These are phyloP conservation scores for Phytopythium sindhum DNA, from an alignment of 352 stramenopile genomes.

Conservation along the genomic window DNA sequence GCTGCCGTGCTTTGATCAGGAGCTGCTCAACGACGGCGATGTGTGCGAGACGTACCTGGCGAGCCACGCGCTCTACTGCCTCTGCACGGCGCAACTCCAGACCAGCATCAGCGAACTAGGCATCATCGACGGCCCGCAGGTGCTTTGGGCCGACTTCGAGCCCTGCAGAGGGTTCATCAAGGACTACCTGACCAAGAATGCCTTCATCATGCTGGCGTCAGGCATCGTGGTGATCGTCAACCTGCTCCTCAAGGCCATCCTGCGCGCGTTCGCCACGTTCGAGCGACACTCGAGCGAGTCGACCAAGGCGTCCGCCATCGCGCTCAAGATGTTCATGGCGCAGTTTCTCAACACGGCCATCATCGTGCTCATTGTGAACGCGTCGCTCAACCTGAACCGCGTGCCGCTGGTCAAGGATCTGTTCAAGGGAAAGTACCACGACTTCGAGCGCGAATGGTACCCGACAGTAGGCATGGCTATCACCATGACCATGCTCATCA, in stretches of 20 bases:
- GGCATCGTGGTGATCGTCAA: slow-evolving; percentile 77
- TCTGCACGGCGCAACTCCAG: slow-evolving; percentile 55
- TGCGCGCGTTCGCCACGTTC: slow-evolving; percentile 64
- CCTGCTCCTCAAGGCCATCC: slow-evolving; percentile 62
- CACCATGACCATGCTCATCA: slow-evolving; percentile 86
- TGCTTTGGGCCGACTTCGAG: slow-evolving; percentile 48
- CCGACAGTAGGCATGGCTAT: slow-evolving; percentile 84
- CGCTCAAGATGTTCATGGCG: slow-evolving; percentile 74
- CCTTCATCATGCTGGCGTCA: slow-evolving; percentile 61
- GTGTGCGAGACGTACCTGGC: slow-evolving; percentile 59
- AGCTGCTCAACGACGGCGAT: slow-evolving; percentile 23
- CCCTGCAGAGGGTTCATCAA: slow-evolving; percentile 67
- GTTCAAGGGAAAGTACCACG: slow-evolving; percentile 71
- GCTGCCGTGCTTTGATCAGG: slow-evolving; percentile 60
- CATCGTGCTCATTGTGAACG: slow-evolving; percentile 80
- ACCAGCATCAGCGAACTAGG: slow-evolving; percentile 43
- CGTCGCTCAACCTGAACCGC: slow-evolving; percentile 33
- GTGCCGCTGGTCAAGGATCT: slow-evolving; percentile 53
- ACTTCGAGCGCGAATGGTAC: slow-evolving; percentile 88
- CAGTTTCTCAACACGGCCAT: slow-evolving; percentile 86
- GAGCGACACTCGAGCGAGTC: slow-evolving; percentile 83
- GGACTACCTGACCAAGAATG: slow-evolving; percentile 64
- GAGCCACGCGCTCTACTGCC: slow-evolving; percentile 67
- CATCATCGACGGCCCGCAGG: slow-evolving; percentile 43
- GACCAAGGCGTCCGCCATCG: slow-evolving; percentile 63